Evolutionary conservation across 2,329 filamentous ascomycete genomes (phyloP).

Genomic region (Exophiala xenobiotica): DNA sequence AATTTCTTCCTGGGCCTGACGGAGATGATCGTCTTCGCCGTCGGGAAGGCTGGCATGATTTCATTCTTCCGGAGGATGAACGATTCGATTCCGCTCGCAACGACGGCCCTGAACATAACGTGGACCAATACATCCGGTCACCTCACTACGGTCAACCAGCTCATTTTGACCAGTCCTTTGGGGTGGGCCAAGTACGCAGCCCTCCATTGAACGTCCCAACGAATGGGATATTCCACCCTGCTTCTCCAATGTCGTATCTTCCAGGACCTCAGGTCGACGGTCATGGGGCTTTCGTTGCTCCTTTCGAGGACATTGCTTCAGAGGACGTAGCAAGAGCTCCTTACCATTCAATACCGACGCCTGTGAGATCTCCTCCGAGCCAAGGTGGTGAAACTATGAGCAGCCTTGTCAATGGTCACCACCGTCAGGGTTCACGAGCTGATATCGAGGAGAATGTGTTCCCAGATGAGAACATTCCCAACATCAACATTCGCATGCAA

Average conservation of each 20-base stretch:
- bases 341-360: conserved; percentile 1
- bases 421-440: conserved; percentile 20
- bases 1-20: conserved; percentile 73
- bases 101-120: conserved; percentile 56
- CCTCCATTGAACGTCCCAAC: conserved; percentile 10
- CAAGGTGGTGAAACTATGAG: conserved; percentile 1
- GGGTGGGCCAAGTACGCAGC: conserved; percentile 18
- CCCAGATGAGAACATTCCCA: conserved; percentile 29
- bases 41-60: conserved; percentile 74
- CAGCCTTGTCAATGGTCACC: conserved; percentile 23
- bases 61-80: conserved; percentile 69
- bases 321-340: conserved; percentile 1
- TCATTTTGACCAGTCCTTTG: conserved; percentile 14
- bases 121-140: conserved; percentile 10
- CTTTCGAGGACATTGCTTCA: conserved; percentile 10
- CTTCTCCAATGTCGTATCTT: conserved; percentile 16
- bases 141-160: conserved; percentile 8
- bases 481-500: conserved; percentile 30
- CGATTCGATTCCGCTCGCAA: conserved; percentile 73
- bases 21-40: conserved; percentile 75
- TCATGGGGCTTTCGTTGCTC: conserved; percentile 11
- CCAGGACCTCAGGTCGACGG: conserved; percentile 11
- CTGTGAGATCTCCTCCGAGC: conserved; percentile 14
- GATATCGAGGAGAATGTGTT: conserved; percentile 29
- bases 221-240: conserved; percentile 20